phyloP scores from a whole-genome alignment of 2,329 filamentous ascomycete genomes.

The Exserohilum turcica region DNA sequence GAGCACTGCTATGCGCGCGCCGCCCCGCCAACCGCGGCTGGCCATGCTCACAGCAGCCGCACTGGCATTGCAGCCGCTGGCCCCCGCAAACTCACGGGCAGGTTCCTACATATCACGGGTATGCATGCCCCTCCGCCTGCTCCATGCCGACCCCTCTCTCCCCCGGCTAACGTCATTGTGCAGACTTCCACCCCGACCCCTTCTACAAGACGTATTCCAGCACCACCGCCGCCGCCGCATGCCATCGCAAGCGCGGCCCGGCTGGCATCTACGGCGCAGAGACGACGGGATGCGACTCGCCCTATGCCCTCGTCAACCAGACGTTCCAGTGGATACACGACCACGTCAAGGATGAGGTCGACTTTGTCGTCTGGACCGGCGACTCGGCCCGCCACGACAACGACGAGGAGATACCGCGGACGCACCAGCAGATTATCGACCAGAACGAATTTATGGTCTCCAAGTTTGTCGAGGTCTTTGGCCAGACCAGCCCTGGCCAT shows the following conservation, averaged over 20 bases:
- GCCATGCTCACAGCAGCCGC: slow-evolving; percentile 17
- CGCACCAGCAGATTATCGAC: slow-evolving; percentile 72
- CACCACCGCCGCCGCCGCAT: slow-evolving; percentile 70
- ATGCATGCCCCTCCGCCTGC: slow-evolving; percentile 21
- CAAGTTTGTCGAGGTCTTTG: slow-evolving; percentile 78
- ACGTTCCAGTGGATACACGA: slow-evolving; percentile 87
- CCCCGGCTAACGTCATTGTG: slow-evolving; percentile 10
- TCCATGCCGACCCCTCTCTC: background rate
- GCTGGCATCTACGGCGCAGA: slow-evolving; percentile 85
- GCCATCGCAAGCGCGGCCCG: slow-evolving; percentile 76
- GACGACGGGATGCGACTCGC: slow-evolving; percentile 86
- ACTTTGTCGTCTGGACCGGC: slow-evolving; percentile 93
- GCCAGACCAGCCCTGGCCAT: slow-evolving; percentile 51
- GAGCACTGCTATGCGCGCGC: slow-evolving; percentile 24
- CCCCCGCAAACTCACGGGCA: slow-evolving; percentile 57
- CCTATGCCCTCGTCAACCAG: slow-evolving; percentile 77
- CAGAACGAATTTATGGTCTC: slow-evolving; percentile 77
- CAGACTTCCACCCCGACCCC: slow-evolving; percentile 90
- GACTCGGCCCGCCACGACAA: slow-evolving; percentile 90
- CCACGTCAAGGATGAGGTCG: slow-evolving; percentile 76
- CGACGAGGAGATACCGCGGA: slow-evolving; percentile 79
- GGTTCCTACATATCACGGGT: slow-evolving; percentile 91
- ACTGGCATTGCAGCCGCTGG: slow-evolving; percentile 13
- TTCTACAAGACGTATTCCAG: slow-evolving; percentile 82
- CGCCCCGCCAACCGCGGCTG: slow-evolving; percentile 34